Evolutionary conservation across 257 asterid genomes (phyloP).

Genomic region (Solanum etuberosum): DNA sequence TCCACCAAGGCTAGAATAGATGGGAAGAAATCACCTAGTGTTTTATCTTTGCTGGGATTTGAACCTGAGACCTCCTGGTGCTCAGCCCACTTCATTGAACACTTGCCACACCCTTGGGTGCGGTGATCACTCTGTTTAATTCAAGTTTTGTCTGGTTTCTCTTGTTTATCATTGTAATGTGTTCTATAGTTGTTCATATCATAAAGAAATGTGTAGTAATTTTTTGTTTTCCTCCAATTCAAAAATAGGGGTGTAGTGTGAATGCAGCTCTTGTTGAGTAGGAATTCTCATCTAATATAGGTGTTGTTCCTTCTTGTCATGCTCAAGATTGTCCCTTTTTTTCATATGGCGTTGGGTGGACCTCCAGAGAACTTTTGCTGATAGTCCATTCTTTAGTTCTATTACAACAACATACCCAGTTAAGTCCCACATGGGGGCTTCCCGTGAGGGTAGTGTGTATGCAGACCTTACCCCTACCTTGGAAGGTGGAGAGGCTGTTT

Average conservation of each 20-base stretch:
- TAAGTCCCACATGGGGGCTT: not conserved
- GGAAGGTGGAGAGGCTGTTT: not conserved
- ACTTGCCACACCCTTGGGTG: not conserved
- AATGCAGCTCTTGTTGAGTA: not conserved
- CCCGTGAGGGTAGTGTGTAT: not conserved
- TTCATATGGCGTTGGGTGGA: not conserved
- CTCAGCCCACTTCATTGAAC: not conserved
- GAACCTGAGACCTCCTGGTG: not conserved
- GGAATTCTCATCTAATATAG: not conserved
- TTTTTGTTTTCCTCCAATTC: not conserved
- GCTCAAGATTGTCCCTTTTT: not conserved
- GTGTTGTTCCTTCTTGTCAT: not conserved
- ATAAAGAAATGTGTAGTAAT: not conserved
- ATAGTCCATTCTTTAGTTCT: not conserved
- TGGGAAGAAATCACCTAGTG: not conserved
- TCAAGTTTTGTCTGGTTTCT: not conserved
- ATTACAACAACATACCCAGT: not conserved
- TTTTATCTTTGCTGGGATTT: not conserved
- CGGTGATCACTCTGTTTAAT: fast-evolving
- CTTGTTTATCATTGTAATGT: not conserved
- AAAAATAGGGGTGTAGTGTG: not conserved
- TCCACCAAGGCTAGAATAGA: not conserved
- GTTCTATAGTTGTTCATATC: not conserved
- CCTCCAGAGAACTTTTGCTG: not conserved
- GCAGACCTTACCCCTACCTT: not conserved